Conservation (phyloP, 257 asterid genomes). For the Scutellaria barbata region DNA sequence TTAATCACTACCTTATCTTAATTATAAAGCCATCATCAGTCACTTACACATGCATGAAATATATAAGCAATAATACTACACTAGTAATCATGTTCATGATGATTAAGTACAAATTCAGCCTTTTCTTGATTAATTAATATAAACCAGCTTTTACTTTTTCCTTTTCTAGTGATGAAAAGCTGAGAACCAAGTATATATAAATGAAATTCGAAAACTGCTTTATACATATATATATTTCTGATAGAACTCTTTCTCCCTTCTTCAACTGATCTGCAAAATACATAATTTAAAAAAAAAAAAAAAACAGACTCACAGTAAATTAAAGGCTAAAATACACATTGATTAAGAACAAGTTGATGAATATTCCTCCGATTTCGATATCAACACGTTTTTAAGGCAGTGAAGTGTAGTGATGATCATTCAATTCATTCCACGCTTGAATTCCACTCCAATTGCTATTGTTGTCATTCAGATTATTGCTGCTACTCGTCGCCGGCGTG, state of each 20-base stretch:
- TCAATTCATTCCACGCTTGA: conserved; percentile 60
- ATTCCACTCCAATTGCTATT: conserved; percentile 54
- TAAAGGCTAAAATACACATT: conserved; percentile 28
- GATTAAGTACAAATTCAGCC: background rate
- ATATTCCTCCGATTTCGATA: background rate
- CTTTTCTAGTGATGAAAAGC: background rate
- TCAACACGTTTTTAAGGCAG: conserved; percentile 43
- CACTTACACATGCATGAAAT: too few relatives aligned
- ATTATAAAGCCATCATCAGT: too few relatives aligned
- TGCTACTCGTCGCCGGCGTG: conserved; percentile 37
- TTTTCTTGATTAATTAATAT: too few relatives aligned
- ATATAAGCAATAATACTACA: too few relatives aligned
- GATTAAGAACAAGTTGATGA: conserved; percentile 9
- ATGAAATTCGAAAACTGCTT: background rate
- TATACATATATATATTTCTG: background rate
- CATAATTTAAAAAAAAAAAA: conserved; percentile 13
- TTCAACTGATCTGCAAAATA: conserved; percentile 24
- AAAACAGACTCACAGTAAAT: conserved; percentile 6
- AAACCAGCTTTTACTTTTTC: too few relatives aligned
- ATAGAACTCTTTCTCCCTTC: background rate
- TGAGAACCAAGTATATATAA: background rate
- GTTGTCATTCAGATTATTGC: conserved; percentile 34
- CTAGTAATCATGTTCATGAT: background rate
- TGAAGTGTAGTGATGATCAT: conserved; percentile 44
- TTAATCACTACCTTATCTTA: too few relatives aligned